phyloP scores from a whole-genome alignment of 2,329 filamentous ascomycete species.

The Cylindrodendrum hubeiense region DNA sequence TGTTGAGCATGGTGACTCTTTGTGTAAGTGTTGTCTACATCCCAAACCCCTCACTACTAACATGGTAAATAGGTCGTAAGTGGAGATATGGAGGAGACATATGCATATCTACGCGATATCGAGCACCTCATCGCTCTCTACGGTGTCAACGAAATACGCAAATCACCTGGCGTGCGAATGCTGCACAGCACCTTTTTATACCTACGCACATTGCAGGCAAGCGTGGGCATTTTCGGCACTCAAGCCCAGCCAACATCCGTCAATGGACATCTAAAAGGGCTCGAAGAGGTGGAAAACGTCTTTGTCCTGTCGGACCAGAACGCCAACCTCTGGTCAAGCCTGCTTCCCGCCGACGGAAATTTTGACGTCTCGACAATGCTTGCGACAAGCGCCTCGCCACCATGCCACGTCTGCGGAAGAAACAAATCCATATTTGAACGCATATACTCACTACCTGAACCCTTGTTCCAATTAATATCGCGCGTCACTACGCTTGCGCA shows the following conservation, averaged over 20 bases:
- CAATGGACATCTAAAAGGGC: constrained; percentile 4
- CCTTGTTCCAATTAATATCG: constrained; percentile 14
- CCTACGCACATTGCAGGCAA: constrained; percentile 11
- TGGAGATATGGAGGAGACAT: constrained; percentile 21
- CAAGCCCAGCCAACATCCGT: not conserved
- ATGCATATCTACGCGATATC: constrained; percentile 14
- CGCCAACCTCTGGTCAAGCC: constrained; percentile 2
- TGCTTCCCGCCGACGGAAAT: not conserved
- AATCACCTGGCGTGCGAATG: constrained; percentile 1
- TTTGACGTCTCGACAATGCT: not conserved
- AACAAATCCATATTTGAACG: constrained; percentile 14
- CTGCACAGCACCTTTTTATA: constrained; percentile 20
- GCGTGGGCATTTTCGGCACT: constrained; percentile 8
- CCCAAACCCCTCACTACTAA: not conserved
- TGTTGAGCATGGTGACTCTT: constrained; percentile 22
- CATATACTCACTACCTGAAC: constrained; percentile 15
- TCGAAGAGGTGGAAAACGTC: not conserved
- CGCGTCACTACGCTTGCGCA: constrained; percentile 18
- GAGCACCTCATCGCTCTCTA: constrained; percentile 18
- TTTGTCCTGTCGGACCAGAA: constrained; percentile 3
- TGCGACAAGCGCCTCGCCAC: not conserved
- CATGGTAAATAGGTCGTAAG: constrained; percentile 10
- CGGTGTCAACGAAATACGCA: constrained; percentile 4
- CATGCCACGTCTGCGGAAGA: constrained; percentile 9
- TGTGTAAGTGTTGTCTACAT: not conserved